Percentiles rank a stretch among this genome's conserved stretches.
These are phyloP conservation scores for Gremmenia infestans DNA, from an alignment of 2,329 filamentous ascomycete species.

Conservation along the genomic window DNA sequence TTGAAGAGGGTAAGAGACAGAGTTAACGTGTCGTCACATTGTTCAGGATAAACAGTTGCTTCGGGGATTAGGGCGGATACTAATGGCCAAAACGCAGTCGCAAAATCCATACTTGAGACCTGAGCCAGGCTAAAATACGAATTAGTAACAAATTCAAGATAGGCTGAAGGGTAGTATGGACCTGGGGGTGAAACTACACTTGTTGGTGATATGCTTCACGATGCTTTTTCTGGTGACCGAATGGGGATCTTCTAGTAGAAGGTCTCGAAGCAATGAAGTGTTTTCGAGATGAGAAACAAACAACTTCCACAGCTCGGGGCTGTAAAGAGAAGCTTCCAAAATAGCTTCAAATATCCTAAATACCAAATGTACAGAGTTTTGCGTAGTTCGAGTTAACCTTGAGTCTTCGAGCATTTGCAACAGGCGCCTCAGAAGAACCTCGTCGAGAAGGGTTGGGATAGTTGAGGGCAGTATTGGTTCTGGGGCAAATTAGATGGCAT, in stretches of 20 bases:
- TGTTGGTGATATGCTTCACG: slow-evolving; percentile 28
- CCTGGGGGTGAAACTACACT: slow-evolving; percentile 28
- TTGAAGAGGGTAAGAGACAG: slow-evolving; percentile 39
- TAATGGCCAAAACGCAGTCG: slow-evolving; percentile 44
- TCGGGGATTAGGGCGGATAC: slow-evolving; percentile 24
- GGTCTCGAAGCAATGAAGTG: slow-evolving; percentile 34
- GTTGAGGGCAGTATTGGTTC: slow-evolving; percentile 35
- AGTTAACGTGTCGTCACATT: slow-evolving; percentile 34
- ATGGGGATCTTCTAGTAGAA: slow-evolving; percentile 41
- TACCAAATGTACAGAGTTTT: slow-evolving; percentile 33
- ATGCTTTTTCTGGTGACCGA: slow-evolving; percentile 27
- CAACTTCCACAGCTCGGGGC: slow-evolving; percentile 39
- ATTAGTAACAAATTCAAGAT: slow-evolving; percentile 1
- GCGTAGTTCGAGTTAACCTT: slow-evolving; percentile 14
- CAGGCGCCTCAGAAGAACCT: slow-evolving; percentile 31
- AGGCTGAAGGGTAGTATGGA: slow-evolving; percentile 5
- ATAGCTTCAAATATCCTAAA: slow-evolving; percentile 42
- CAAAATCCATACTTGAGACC: slow-evolving; percentile 36
- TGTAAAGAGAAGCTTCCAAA: slow-evolving; percentile 44
- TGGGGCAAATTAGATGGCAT: slow-evolving; percentile 28
- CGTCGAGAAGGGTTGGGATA: slow-evolving; percentile 30
- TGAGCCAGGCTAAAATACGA: slow-evolving; percentile 18
- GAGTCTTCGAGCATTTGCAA: slow-evolving; percentile 28
- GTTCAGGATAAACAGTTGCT: slow-evolving; percentile 16
- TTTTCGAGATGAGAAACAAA: slow-evolving; percentile 36